Evolutionary conservation across 192 early-diverging fungal genomes (phyloP), one percentile per base, ranked within the genome.

Genomic region (Coemansia sp.): DNA sequence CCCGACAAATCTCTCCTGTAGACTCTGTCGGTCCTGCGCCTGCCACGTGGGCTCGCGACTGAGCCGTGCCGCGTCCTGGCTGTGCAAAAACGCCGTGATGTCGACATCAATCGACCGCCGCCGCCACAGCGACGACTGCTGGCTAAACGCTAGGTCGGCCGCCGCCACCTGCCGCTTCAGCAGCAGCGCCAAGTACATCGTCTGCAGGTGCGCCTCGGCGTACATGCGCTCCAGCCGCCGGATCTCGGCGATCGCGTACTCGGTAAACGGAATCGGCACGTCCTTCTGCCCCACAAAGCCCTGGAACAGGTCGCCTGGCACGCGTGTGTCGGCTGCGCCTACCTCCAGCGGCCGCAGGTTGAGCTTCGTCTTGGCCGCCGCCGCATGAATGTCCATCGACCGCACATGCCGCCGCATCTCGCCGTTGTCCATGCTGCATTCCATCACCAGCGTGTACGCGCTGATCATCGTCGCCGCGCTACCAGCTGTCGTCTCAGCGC

Each of bases 81-180:
- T 83, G 48, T 83, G 80, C n/a, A 83, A 60, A 32, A 83, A 83
- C 6, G 76, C 76, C 6, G 80, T 83, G 30, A 83, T 77, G 51
- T 83, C 80, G 14, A 77, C 72, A 48, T 77, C 76, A 25, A 83
- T 77, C 5, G 75, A 75, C 56, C 70, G 61, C 66, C 57, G 64
- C 42, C 60, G 64, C 80, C 75, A 77, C 29, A 77, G 68, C 38
- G 72, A 62, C 28, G 80, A 77, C 38, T 72, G 63, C 56, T 67
- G 76, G 34, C 70, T 66, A 11, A 72, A 60, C 28, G 58, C 32
- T 60, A 83, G 34, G 40, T 83, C 80, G n/a, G 69, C 75, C 20
- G 65, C 38, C 10, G 80, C 61, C 11, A 77, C 75, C 28, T 66
- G 29, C 5, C 80, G 71, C 30, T 76, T 72, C 20, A 83, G 50